Conservation (phyloP, 169 alveolate species). For the Babesia ovata region DNA sequence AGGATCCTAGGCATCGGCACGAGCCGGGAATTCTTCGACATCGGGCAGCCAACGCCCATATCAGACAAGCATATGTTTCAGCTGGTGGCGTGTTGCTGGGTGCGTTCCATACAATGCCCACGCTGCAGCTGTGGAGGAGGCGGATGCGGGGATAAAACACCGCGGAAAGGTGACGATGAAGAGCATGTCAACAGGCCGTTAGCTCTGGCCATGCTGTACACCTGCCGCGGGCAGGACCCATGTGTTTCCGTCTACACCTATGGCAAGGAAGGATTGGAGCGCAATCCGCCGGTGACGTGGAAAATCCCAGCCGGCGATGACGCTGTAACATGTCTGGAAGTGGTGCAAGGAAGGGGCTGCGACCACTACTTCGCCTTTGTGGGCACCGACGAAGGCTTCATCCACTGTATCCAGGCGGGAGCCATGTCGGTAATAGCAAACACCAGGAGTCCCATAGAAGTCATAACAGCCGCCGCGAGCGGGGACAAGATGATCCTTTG, state of each 20-base stretch:
- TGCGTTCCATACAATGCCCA: background rate
- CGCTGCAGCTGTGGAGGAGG: background rate
- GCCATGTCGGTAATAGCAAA: too few species aligned
- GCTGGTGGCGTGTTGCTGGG: conserved; percentile 9
- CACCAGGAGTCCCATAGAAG: background rate
- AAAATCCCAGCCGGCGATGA: background rate
- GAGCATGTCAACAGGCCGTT: background rate
- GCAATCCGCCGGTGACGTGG: conserved; percentile 17
- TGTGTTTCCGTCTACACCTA: conserved; percentile 42
- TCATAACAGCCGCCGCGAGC: background rate
- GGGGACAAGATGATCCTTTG: background rate
- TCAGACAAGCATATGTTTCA: conserved; percentile 1
- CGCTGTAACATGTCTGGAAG: conserved; percentile 17
- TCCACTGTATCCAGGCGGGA: background rate
- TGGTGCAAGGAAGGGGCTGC: background rate
- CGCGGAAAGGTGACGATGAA: background rate
- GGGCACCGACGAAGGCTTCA: conserved; percentile 37
- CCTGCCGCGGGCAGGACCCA: background rate
- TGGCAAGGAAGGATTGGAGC: conserved; percentile 17
- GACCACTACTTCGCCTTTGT: conserved; percentile 22
- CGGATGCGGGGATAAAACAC: background rate
- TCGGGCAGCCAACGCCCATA: background rate
- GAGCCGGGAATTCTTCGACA: background rate
- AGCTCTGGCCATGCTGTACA: conserved; percentile 2
- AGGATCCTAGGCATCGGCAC: conserved; percentile 3